A percentile compares a stretch with the other conserved stretches of the same genome.
Evolutionary conservation across 805 yeast species (phyloP).

Genomic region (Schizosaccharomyces cryophilus): DNA sequence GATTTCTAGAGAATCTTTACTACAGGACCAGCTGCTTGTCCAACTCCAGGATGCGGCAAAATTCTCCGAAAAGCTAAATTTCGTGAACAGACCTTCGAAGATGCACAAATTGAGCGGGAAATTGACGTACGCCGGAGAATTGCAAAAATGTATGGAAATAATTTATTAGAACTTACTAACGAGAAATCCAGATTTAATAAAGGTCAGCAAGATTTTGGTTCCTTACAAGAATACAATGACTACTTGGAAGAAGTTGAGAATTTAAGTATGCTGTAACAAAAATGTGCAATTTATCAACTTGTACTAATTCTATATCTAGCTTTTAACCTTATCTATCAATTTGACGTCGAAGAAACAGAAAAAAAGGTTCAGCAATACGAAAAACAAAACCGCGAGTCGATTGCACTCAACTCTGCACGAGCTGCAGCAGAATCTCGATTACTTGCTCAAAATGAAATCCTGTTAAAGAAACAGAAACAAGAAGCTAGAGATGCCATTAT

Average conservation of each 20-base stretch:
- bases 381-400: constrained; percentile 45
- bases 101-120: constrained; percentile 69
- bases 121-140: constrained; percentile 73
- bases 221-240: constrained; percentile 36
- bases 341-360: constrained; percentile 45
- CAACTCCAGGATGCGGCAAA: constrained; percentile 74
- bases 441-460: constrained; percentile 40
- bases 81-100: constrained; percentile 82
- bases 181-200: constrained; percentile 33
- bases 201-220: constrained; percentile 44
- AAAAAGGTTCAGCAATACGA: constrained; percentile 39
- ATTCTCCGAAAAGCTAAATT: constrained; percentile 68
- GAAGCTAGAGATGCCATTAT: constrained; percentile 38
- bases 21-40: constrained; percentile 90
- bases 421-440: constrained; percentile 41
- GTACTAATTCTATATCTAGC: constrained; percentile 11
- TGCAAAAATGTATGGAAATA: constrained; percentile 20
- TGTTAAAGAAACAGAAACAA: constrained; percentile 38
- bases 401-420: constrained; percentile 48
- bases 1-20: constrained; percentile 79
- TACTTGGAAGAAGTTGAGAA: constrained; percentile 71
- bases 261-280: constrained; percentile 15
- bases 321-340: constrained; percentile 45
- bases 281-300: too few relatives aligned
- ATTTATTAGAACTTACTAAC: neutral